These are phyloP conservation scores for Trametes versicolor DNA, from an alignment of 1,284 basidiomycete species.

Conservation along the genomic window DNA sequence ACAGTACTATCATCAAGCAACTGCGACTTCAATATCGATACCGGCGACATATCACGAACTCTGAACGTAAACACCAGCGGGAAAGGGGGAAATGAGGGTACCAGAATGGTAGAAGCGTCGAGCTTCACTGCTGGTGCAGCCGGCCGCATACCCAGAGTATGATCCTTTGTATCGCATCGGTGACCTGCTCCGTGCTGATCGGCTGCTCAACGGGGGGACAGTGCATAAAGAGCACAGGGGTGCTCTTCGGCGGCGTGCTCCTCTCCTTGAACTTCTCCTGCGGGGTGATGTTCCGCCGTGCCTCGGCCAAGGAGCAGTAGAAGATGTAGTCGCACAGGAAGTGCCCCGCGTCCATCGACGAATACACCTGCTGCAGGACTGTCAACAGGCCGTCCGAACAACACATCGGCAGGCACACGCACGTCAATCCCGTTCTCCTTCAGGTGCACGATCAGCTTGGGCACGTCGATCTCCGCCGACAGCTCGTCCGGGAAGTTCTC, in stretches of 20 bases:
- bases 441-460: slow-evolving; percentile 62
- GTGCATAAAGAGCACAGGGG: slow-evolving; percentile 72
- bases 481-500: slow-evolving; percentile 57
- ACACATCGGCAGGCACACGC: slow-evolving; percentile 36
- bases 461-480: slow-evolving; percentile 57
- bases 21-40: background rate
- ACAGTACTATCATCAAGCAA: slow-evolving; percentile 7
- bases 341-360: slow-evolving; percentile 80
- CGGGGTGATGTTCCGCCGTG: slow-evolving; percentile 60
- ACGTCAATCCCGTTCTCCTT: slow-evolving; percentile 69
- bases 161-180: slow-evolving; percentile 68
- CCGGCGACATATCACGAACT: background rate
- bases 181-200: slow-evolving; percentile 69
- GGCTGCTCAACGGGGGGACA: slow-evolving; percentile 74
- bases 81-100: background rate
- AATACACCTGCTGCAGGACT: slow-evolving; percentile 63
- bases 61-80: background rate
- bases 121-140: slow-evolving; percentile 33
- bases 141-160: slow-evolving; percentile 64
- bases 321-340: slow-evolving; percentile 83
- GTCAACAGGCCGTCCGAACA: slow-evolving; percentile 19
- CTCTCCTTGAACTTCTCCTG: slow-evolving; percentile 57
- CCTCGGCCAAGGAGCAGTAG: slow-evolving; percentile 81
- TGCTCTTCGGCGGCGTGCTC: slow-evolving; percentile 54
- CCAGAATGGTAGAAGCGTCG: background rate